phyloP scores from a whole-genome alignment of 2,329 filamentous ascomycete species.

The Trichoderma arundinaceum region DNA sequence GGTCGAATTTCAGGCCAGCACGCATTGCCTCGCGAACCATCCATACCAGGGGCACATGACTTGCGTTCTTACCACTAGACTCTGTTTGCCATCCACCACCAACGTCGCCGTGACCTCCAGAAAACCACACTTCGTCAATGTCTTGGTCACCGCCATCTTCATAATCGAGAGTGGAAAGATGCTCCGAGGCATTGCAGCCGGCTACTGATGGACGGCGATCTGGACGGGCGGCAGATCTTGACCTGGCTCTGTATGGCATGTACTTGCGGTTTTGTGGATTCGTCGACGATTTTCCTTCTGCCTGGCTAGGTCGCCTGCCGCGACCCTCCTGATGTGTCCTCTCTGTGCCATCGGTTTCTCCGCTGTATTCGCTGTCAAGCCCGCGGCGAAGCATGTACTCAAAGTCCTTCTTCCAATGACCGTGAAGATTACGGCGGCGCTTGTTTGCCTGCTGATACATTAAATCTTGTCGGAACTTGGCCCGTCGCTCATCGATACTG shows the following conservation, averaged over 20 bases:
- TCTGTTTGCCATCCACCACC: slow-evolving; percentile 75
- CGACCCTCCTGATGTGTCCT: not conserved
- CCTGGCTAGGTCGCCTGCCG: slow-evolving; percentile 28
- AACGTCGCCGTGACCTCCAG: slow-evolving; percentile 78
- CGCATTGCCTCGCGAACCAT: slow-evolving; percentile 66
- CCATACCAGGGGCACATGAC: slow-evolving; percentile 72
- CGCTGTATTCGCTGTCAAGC: not conserved
- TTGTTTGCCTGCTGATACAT: slow-evolving; percentile 58
- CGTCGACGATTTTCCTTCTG: slow-evolving; percentile 26
- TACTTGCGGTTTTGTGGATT: slow-evolving; percentile 35
- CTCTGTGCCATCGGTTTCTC: not conserved
- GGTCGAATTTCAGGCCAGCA: slow-evolving; percentile 74
- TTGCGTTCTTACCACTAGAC: slow-evolving; percentile 63
- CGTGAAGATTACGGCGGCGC: slow-evolving; percentile 35
- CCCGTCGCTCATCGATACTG: slow-evolving; percentile 71
- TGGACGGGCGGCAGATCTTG: slow-evolving; percentile 45
- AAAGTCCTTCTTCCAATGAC: slow-evolving; percentile 27
- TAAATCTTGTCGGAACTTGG: slow-evolving; percentile 74
- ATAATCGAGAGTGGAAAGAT: slow-evolving; percentile 5
- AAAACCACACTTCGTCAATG: slow-evolving; percentile 81
- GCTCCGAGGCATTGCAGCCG: slow-evolving; percentile 16
- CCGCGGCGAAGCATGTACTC: slow-evolving; percentile 9
- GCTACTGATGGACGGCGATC: slow-evolving; percentile 15
- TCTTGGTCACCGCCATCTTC: slow-evolving; percentile 62
- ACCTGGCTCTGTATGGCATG: slow-evolving; percentile 51